phyloP scores from a whole-genome alignment of 352 stramenopile species.

The Phytopythium ostracodes region DNA sequence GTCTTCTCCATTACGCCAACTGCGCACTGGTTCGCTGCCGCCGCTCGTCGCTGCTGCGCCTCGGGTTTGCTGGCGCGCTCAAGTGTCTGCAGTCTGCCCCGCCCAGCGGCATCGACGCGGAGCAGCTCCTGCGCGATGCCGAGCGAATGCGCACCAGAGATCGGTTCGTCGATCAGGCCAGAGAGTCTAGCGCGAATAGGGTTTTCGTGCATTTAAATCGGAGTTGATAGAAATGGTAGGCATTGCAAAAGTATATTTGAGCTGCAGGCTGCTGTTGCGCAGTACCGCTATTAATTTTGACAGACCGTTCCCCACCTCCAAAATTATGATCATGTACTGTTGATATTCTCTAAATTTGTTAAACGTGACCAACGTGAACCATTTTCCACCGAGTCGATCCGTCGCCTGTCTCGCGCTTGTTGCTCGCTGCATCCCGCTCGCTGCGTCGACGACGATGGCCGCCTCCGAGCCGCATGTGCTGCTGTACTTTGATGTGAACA shows the following conservation, averaged over 20 bases:
- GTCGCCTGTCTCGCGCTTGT: background rate
- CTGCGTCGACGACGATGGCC: background rate
- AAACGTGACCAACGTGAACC: background rate
- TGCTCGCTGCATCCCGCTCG: background rate
- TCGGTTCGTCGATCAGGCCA: slow-evolving; percentile 21
- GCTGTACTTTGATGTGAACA: slow-evolving; percentile 83
- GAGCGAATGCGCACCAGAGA: slow-evolving; percentile 49
- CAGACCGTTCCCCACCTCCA: background rate
- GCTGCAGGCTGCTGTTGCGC: too few relatives aligned
- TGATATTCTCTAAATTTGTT: background rate
- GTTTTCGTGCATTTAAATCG: background rate
- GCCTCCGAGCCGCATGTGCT: slow-evolving; percentile 37
- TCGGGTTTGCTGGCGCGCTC: slow-evolving; percentile 38
- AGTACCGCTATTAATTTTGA: slow-evolving; percentile 1
- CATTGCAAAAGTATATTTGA: too few relatives aligned
- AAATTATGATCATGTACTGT: background rate
- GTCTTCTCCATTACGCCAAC: slow-evolving; percentile 66
- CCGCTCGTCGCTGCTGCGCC: slow-evolving; percentile 24
- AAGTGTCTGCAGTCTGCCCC: slow-evolving; percentile 28
- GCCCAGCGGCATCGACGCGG: slow-evolving; percentile 18
- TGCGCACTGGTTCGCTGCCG: slow-evolving; percentile 52
- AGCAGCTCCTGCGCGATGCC: slow-evolving; percentile 29
- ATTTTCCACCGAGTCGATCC: too few relatives aligned
- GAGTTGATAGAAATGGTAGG: background rate
- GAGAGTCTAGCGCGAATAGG: background rate